Base-by-base conservation (phyloP, 495 filamentous ascomycete species). In the Penicillium ochrochloron region DNA sequence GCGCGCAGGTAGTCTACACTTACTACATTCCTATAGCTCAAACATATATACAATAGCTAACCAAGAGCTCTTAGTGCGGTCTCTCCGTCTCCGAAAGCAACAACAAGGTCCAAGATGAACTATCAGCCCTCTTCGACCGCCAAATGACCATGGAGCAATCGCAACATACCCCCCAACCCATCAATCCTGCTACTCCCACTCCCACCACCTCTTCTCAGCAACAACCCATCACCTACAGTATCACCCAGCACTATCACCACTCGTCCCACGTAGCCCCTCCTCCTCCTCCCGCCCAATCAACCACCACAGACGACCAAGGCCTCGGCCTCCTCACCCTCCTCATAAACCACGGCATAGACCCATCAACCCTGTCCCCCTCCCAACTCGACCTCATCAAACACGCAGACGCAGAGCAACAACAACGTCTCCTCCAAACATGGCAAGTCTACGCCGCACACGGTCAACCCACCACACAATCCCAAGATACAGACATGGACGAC, bases 241-340 rank as follows among this genome's bases (percentile, higher is more conserved):
- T 92, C 65, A 83, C 89, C 14, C 88, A 90, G 65, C 90, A 93
- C 73, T 92, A 92, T 72, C 86, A 89, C 66, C 91, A 93, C 71
- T 90, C 89, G 2, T 74, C 86, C 31, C 89, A 92, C 64, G 62
- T 75, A 74, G 70, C 39, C 63, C 14, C 80, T 58, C 21, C 53
- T n/a, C 21, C 35, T 29, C 48, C 37, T 27, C 27, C 57, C n/a
- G 19, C 59, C 6, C 42, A 48, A 31, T 41, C 63, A 11, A 58
- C 33, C 37, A 33, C 31, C 31, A 33, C 31, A 6, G 31, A 6
- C n/a, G 12, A n/a, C 51, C 21, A 44, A 34, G 17, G 15, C 15
- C 25, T 31, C 25, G 33, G 34, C 27, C 48, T 67, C 46, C 15
- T 58, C 42, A 69, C 72, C 27, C 76, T 83, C 37, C 72, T 89